These are phyloP conservation scores for Schwanniomyces polymorphus DNA, from an alignment of 805 yeast species.

Conservation along the genomic window DNA sequence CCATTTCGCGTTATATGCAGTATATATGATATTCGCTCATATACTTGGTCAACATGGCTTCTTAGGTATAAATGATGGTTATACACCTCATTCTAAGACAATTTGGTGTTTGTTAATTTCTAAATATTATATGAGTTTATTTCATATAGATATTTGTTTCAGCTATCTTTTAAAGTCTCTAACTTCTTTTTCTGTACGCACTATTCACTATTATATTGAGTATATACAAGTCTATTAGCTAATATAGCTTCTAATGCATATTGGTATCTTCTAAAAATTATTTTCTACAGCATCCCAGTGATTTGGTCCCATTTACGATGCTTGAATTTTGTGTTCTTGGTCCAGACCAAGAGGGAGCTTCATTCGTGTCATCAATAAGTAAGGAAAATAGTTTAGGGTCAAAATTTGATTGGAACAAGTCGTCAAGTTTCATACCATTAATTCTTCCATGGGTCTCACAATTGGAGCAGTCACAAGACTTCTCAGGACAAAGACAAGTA, in stretches of 20 bases:
- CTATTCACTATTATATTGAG: neutral
- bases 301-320: neutral
- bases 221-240: neutral
- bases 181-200: no score
- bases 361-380: neutral
- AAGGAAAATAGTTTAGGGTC: conserved; percentile 3
- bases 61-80: no score
- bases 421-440: conserved; percentile 41
- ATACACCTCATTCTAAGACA: no score
- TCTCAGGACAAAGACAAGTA: conserved; percentile 21
- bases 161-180: no score
- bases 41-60: no score
- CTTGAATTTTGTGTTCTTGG: neutral
- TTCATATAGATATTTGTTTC: no score
- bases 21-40: neutral
- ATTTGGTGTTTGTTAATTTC: no score
- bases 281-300: neutral
- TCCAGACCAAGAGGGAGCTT: neutral
- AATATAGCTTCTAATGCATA: neutral
- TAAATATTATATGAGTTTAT: no score
- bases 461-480: conserved; percentile 36
- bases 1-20: neutral
- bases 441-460: conserved; percentile 48
- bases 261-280: neutral
- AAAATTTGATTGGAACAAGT: conserved; percentile 21